phyloP scores from a whole-genome alignment of 768 basidiomycete species.

The Macrocybe gigantea region DNA sequence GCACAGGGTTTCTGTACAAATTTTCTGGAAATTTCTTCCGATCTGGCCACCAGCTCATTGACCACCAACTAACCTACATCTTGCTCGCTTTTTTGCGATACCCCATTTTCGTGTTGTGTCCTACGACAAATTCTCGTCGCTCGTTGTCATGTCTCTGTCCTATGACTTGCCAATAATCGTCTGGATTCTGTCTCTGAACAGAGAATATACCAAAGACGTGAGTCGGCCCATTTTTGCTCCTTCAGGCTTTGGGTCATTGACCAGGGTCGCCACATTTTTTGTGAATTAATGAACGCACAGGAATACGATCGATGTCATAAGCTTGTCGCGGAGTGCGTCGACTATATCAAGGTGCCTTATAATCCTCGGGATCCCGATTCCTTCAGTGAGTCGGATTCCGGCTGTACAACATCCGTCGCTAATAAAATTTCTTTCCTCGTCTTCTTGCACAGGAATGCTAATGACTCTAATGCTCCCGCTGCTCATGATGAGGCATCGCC shows the following conservation, averaged over 20 bases:
- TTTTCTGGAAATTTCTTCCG: no score
- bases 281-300: conserved; percentile 24
- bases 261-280: not conserved
- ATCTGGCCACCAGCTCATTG: no score
- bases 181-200: conserved; percentile 76
- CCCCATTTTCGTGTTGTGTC: no score
- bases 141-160: conserved; percentile 1
- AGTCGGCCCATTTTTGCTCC: conserved; percentile 12
- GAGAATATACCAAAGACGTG: conserved; percentile 65
- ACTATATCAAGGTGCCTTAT: conserved; percentile 47
- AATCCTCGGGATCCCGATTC: conserved; percentile 55
- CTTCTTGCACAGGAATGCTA: conserved; percentile 44
- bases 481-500: conserved; percentile 82
- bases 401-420: not conserved
- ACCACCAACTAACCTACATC: no score
- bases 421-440: not conserved
- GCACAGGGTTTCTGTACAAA: no score
- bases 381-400: conserved; percentile 47
- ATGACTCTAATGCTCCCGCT: conserved; percentile 73
- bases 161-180: conserved; percentile 63
- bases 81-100: no score
- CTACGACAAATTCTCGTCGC: no score
- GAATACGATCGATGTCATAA: conserved; percentile 69
- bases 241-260: conserved; percentile 7
- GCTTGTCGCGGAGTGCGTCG: conserved; percentile 55